These are phyloP conservation scores for Nicotiana attenuata DNA, from an alignment of 257 asterid species.

Conservation along the genomic window DNA sequence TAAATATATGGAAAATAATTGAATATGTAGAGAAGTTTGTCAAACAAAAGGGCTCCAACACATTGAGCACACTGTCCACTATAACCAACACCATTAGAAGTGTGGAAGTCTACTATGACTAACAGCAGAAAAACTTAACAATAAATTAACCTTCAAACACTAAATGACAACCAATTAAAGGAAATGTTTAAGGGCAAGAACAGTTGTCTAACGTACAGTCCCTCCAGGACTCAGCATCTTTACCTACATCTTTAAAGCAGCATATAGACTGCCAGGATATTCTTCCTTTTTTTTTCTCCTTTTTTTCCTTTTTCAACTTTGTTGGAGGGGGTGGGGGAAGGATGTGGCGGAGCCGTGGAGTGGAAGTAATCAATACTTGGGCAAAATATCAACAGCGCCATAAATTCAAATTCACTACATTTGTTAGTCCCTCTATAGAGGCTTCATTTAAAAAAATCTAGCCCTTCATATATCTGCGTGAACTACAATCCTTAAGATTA, in stretches of 20 bases:
- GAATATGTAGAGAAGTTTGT: background rate
- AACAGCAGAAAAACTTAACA: background rate
- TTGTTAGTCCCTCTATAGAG: background rate
- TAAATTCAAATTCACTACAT: background rate
- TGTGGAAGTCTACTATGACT: background rate
- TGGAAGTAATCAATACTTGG: background rate
- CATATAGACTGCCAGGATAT: background rate
- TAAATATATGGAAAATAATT: background rate
- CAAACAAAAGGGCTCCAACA: background rate
- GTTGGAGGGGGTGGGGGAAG: background rate
- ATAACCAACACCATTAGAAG: background rate
- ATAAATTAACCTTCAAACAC: background rate
- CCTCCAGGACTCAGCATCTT: background rate
- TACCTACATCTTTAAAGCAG: background rate
- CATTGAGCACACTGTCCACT: background rate
- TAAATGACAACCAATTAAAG: background rate
- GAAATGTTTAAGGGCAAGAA: background rate
- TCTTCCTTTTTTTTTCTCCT: background rate
- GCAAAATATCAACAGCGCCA: background rate
- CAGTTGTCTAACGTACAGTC: background rate
- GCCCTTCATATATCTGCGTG: background rate
- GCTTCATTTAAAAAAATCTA: background rate
- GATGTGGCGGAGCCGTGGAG: background rate
- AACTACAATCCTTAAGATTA: background rate
- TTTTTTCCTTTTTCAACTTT: no score